Evolutionary conservation across 371 early-diverging fungal genomes (phyloP).

Genomic region (Mucor saturninus): DNA sequence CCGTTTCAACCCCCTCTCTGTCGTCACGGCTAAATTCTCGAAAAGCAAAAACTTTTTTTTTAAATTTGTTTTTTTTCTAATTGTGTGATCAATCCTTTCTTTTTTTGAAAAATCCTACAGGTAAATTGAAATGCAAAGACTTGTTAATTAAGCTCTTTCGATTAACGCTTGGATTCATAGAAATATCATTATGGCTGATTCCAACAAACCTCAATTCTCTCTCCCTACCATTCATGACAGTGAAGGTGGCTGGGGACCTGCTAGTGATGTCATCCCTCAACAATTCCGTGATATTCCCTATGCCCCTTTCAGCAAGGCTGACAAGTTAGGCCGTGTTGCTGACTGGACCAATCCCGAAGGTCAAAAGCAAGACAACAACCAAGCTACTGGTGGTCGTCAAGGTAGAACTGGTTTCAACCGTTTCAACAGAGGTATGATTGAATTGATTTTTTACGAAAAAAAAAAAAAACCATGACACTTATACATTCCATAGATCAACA

Average conservation of each 20-base stretch:
- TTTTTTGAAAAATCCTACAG: not conserved
- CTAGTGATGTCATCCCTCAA: conserved; percentile 53
- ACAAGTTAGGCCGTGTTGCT: conserved; percentile 92
- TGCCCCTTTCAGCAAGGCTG: conserved; percentile 94
- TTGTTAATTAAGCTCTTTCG: not conserved
- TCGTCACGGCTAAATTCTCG: not conserved
- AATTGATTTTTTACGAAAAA: too few species aligned
- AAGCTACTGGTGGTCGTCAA: conserved; percentile 48
- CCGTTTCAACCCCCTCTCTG: not conserved
- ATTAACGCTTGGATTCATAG: not conserved
- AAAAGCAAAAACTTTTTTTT: not conserved
- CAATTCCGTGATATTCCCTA: conserved; percentile 91
- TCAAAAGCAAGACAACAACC: conserved; percentile 71
- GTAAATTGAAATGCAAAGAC: not conserved
- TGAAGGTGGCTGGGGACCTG: conserved; percentile 83
- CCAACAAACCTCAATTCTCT: conserved; percentile 58
- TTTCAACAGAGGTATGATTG: conserved; percentile 61
- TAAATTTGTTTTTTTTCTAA: not conserved
- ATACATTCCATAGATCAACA: conserved; percentile 55
- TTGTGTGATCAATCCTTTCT: conserved; percentile 1
- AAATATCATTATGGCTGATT: conserved; percentile 24
- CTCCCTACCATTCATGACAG: conserved; percentile 75
- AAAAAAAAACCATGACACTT: not conserved
- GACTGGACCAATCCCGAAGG: conserved; percentile 85
- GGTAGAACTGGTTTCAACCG: conserved; percentile 65